Conservation (phyloP, 1,284 basidiomycete genomes). For the Apiotrichum domesticum region DNA sequence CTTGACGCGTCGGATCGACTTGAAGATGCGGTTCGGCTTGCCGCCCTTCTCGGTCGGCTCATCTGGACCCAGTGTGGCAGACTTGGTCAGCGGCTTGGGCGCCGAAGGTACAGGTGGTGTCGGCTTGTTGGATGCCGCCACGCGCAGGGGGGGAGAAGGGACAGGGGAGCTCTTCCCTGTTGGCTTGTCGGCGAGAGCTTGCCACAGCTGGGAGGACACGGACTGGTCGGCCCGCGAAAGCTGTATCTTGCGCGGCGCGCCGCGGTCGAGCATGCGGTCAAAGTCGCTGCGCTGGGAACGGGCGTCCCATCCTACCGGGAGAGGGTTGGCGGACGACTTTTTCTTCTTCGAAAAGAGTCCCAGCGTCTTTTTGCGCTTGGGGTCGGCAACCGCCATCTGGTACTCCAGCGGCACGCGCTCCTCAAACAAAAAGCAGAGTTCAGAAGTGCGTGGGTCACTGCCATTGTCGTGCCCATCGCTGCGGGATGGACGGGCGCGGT, state of each 20-base stretch:
- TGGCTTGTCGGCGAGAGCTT: slow-evolving; percentile 17
- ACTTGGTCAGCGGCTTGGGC: slow-evolving; percentile 6
- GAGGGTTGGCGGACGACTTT: slow-evolving; percentile 34
- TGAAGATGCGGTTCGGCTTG: slow-evolving; percentile 32
- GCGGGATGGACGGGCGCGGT: slow-evolving; percentile 54
- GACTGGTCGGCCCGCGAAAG: slow-evolving; percentile 18
- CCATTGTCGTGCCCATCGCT: slow-evolving; percentile 20
- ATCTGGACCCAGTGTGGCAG: slow-evolving; percentile 53
- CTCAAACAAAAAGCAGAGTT: slow-evolving; percentile 70
- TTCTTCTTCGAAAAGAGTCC: slow-evolving; percentile 43
- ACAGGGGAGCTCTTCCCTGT: neutral
- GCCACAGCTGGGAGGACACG: slow-evolving; percentile 25
- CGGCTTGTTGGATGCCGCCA: neutral
- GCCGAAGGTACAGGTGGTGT: neutral
- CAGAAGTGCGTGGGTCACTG: slow-evolving; percentile 54
- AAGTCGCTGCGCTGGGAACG: slow-evolving; percentile 56
- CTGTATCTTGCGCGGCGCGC: slow-evolving; percentile 19
- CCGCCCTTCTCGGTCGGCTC: slow-evolving; percentile 55
- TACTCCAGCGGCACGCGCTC: slow-evolving; percentile 83
- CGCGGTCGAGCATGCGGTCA: slow-evolving; percentile 57
- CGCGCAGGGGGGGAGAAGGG: slow-evolving; percentile 4
- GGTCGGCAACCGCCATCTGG: slow-evolving; percentile 61
- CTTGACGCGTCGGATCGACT: slow-evolving; percentile 26
- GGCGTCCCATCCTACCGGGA: neutral
- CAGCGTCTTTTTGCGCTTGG: slow-evolving; percentile 42